phyloP scores from a whole-genome alignment of 179 eudicot species.

The Camellia oleifera region DNA sequence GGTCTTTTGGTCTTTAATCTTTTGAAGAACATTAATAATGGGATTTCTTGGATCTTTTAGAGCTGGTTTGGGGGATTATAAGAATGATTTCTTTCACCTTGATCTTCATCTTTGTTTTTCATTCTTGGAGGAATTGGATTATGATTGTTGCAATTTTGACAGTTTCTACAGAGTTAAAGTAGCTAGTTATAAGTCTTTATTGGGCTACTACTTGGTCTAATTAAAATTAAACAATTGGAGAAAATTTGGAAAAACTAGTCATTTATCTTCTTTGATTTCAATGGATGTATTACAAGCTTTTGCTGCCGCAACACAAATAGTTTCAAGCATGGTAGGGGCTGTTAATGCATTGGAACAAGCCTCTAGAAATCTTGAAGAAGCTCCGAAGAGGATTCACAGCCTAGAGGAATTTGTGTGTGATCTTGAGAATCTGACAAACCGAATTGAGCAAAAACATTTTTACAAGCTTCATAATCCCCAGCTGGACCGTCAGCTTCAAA shows the following conservation, averaged over 20 bases:
- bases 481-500: conserved; percentile 12
- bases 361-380: conserved; percentile 18
- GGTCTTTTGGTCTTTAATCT: neutral
- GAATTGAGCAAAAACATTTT: conserved; percentile 13
- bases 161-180: neutral
- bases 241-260: neutral
- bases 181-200: neutral
- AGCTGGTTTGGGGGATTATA: neutral
- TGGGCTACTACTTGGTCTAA: conserved; percentile 2
- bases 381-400: conserved; percentile 17
- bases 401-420: conserved; percentile 21
- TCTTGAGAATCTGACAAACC: conserved; percentile 17
- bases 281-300: conserved; percentile 20
- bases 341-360: conserved; percentile 21
- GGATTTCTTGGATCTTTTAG: neutral
- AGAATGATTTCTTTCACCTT: no score
- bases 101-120: neutral
- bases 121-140: conserved; percentile 6
- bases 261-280: neutral
- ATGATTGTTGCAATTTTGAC: neutral
- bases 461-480: conserved; percentile 19
- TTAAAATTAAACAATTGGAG: neutral
- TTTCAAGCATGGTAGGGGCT: conserved; percentile 19
- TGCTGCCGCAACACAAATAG: conserved; percentile 18
- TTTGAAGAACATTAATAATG: neutral